Conservation (phyloP, 768 basidiomycete genomes). For the Saitozyma sp. region DNA sequence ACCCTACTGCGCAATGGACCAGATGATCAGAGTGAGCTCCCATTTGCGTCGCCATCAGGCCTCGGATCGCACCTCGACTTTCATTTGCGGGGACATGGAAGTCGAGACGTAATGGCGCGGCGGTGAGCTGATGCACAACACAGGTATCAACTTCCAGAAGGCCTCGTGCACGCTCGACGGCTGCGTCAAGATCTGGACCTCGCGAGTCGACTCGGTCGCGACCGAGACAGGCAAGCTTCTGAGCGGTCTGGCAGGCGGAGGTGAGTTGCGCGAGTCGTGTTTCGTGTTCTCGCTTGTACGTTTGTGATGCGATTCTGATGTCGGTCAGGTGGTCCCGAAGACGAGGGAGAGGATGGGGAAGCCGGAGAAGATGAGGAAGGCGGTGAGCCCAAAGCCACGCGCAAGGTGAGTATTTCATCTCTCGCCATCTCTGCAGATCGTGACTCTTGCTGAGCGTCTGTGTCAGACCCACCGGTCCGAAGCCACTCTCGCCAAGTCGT, state of each 20-base stretch:
- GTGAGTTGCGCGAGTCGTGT: background rate
- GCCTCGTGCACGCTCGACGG: slow-evolving; percentile 96
- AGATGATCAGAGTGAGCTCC: slow-evolving; percentile 63
- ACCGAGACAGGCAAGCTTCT: slow-evolving; percentile 95
- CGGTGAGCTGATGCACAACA: no score
- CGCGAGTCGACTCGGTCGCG: slow-evolving; percentile 92
- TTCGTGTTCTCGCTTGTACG: background rate
- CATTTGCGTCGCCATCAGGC: background rate
- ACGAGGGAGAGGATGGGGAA: slow-evolving; percentile 63
- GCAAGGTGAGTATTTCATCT: slow-evolving; percentile 44
- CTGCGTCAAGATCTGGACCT: slow-evolving; percentile 99
- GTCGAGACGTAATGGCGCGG: background rate
- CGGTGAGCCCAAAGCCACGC: slow-evolving; percentile 55
- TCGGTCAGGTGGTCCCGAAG: slow-evolving; percentile 56
- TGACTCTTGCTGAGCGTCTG: slow-evolving; percentile 7
- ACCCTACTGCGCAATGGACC: slow-evolving; percentile 85
- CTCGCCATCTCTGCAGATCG: background rate
- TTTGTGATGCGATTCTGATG: background rate
- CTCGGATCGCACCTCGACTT: background rate
- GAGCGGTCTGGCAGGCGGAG: slow-evolving; percentile 64
- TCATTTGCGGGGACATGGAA: background rate
- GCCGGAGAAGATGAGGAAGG: slow-evolving; percentile 72
- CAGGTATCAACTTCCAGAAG: slow-evolving; percentile 92
- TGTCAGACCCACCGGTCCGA: slow-evolving; percentile 62
- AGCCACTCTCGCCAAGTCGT: slow-evolving; percentile 86